Percentiles rank a stretch among this genome's conserved stretches.
Conservation (phyloP, 106 monocot species). For the Phalaenopsis equestris region DNA sequence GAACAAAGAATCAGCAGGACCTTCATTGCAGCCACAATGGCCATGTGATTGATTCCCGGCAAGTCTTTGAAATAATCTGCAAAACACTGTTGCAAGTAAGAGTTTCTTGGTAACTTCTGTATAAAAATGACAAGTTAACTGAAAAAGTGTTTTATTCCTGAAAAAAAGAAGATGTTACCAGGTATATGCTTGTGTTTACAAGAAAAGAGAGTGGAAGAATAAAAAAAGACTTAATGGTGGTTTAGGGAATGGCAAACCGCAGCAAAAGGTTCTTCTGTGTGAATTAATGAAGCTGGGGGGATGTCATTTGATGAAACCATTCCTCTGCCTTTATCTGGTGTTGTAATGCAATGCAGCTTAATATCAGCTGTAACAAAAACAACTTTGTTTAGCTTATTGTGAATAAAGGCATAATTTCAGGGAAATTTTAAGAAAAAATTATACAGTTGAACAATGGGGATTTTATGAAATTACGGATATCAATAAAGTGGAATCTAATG, state of each 20-base stretch:
- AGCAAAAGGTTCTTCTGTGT: constrained; percentile 74
- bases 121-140: background rate
- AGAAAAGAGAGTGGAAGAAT: background rate
- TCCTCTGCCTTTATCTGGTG: constrained; percentile 68
- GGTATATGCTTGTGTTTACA: background rate
- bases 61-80: constrained; percentile 74
- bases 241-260: constrained; percentile 42
- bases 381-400: background rate
- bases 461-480: background rate
- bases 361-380: constrained; percentile 27
- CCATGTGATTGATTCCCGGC: constrained; percentile 73
- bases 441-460: background rate
- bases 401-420: background rate
- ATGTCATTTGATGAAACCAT: constrained; percentile 48
- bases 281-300: constrained; percentile 60
- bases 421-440: background rate
- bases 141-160: background rate
- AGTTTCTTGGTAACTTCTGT: constrained; percentile 14
- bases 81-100: constrained; percentile 28
- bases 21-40: constrained; percentile 74
- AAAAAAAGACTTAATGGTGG: background rate
- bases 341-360: constrained; percentile 46
- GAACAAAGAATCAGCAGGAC: constrained; percentile 62
- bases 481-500: background rate
- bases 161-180: background rate